Evolutionary conservation across 1,139 yeast genomes (phyloP).

Genomic region (Kazachstania sp.): DNA sequence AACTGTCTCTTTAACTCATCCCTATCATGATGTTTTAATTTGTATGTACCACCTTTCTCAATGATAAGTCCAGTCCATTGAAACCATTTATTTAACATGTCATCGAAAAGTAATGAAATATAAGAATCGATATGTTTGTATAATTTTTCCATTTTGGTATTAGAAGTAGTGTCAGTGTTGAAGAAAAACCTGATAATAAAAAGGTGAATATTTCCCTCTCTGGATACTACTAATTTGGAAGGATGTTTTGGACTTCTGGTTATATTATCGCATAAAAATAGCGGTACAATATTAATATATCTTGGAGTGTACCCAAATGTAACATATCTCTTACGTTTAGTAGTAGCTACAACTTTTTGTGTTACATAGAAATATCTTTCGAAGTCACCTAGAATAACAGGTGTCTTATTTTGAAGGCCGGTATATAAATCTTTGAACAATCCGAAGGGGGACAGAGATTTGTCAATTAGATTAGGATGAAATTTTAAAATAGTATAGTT

Average conservation of each 20-base stretch:
- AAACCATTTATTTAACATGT: conserved; percentile 2
- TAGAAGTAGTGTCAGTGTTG: not conserved
- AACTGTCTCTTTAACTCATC: not conserved
- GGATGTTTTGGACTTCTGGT: not conserved
- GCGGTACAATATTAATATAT: not conserved
- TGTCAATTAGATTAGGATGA: not conserved
- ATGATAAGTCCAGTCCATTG: conserved; percentile 3
- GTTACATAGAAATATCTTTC: not conserved
- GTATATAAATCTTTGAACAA: not conserved
- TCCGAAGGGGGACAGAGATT: not conserved
- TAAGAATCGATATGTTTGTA: not conserved
- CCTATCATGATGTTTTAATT: not conserved
- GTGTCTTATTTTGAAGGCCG: not conserved
- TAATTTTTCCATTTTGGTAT: not conserved
- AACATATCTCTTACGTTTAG: not conserved
- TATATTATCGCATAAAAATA: not conserved
- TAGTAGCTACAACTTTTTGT: not conserved
- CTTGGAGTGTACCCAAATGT: not conserved
- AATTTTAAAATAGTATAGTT: not conserved
- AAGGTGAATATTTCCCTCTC: not conserved
- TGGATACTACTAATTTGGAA: not conserved
- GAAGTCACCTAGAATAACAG: not conserved
- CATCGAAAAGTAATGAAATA: not conserved
- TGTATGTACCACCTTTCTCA: conserved; percentile 3
- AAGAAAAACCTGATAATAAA: not conserved